Percentiles rank a stretch among this genome's conserved stretches.
phyloP scores from a whole-genome alignment of 2,329 filamentous ascomycete species.

The Lecanosticta acicola region DNA sequence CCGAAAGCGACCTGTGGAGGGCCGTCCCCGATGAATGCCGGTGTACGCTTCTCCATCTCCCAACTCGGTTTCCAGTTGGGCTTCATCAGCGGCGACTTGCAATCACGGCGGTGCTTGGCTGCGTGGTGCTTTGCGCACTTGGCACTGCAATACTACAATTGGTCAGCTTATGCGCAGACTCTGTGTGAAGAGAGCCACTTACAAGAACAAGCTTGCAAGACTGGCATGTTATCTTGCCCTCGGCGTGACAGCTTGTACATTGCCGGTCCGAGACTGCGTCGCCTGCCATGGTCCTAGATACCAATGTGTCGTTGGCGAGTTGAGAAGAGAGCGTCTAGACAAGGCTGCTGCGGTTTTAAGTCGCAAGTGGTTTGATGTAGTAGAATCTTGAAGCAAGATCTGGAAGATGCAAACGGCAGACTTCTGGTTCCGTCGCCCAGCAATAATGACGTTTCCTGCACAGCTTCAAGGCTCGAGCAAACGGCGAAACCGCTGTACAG shows the following conservation, averaged over 20 bases:
- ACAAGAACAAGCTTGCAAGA: neutral
- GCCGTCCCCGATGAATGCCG: constrained; percentile 14
- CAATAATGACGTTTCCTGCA: too few relatives aligned
- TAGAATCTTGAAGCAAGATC: too few relatives aligned
- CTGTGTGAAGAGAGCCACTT: neutral
- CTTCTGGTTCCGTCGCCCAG: too few relatives aligned
- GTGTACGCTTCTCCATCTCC: constrained; percentile 22
- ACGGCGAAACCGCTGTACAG: too few relatives aligned
- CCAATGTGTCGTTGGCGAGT: too few relatives aligned
- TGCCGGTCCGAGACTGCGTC: neutral
- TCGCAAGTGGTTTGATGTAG: too few relatives aligned
- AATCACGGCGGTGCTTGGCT: constrained; percentile 27
- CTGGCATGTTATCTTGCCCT: neutral
- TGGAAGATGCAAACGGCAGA: too few relatives aligned
- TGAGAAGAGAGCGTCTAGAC: too few relatives aligned
- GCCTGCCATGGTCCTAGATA: neutral
- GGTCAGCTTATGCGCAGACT: neutral
- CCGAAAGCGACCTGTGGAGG: constrained; percentile 14
- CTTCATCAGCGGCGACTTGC: constrained; percentile 25
- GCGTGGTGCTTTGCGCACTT: constrained; percentile 30
- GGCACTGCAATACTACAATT: constrained; percentile 27
- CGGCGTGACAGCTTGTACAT: neutral
- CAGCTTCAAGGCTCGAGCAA: too few relatives aligned
- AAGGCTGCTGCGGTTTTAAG: too few relatives aligned
- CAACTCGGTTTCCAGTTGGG: constrained; percentile 29